Evolutionary conservation across 352 stramenopile genomes (phyloP).

Genomic region (Stephanocyclus meneghinianus): DNA sequence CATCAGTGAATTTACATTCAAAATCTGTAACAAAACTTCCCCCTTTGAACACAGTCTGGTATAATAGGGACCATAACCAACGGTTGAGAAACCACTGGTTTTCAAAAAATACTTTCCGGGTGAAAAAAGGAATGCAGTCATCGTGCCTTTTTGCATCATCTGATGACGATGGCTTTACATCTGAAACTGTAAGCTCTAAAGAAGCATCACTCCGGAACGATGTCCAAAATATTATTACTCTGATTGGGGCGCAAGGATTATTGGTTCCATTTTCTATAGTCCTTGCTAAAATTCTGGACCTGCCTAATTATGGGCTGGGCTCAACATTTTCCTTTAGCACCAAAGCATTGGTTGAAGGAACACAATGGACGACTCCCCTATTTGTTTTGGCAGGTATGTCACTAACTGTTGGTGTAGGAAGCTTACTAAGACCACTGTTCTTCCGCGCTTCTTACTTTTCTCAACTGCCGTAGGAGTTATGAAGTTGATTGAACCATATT

Average conservation of each 20-base stretch:
- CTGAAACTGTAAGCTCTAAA: neutral
- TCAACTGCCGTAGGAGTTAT: constrained; percentile 24
- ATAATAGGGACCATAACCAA: neutral
- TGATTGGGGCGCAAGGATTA: constrained; percentile 40
- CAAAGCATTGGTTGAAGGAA: constrained; percentile 29
- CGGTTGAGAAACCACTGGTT: neutral
- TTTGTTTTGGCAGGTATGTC: constrained; percentile 48
- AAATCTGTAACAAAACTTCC: too few relatives aligned
- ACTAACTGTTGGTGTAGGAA: neutral
- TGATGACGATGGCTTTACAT: neutral
- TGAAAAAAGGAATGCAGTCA: neutral
- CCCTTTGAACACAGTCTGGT: neutral
- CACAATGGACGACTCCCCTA: constrained; percentile 61
- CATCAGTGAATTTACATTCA: too few relatives aligned
- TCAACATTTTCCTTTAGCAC: constrained; percentile 48
- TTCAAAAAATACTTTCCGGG: neutral
- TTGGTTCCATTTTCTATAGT: constrained; percentile 35
- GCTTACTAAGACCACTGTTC: neutral
- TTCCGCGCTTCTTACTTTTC: neutral
- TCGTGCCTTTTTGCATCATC: constrained; percentile 8
- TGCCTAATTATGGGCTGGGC: constrained; percentile 67
- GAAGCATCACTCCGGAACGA: constrained; percentile 1
- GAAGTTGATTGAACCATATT: constrained; percentile 61
- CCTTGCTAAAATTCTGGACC: constrained; percentile 36
- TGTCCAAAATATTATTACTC: constrained; percentile 26